phyloP scores from a whole-genome alignment of 2,329 filamentous ascomycete species.

The Parascedosporium putredinis region DNA sequence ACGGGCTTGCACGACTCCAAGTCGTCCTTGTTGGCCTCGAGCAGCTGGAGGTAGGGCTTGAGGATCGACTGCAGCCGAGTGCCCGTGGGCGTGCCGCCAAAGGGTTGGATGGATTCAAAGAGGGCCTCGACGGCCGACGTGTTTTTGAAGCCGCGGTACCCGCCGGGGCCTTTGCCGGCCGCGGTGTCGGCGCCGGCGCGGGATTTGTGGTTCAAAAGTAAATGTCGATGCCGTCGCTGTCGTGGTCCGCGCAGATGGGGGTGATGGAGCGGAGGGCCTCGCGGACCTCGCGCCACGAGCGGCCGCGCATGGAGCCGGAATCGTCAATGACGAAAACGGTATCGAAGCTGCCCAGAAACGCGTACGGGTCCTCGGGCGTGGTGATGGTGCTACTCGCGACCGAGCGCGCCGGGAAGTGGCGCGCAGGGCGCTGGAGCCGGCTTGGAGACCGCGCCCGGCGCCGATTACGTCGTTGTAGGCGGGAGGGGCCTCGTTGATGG shows the following conservation, averaged over 20 bases:
- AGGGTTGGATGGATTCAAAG: conserved; percentile 57
- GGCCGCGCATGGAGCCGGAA: conserved; percentile 72
- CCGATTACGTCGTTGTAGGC: conserved; percentile 7
- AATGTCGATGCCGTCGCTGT: conserved; percentile 78
- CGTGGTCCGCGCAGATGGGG: conserved; percentile 70
- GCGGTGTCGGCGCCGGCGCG: conserved; percentile 21
- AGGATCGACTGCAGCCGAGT: conserved; percentile 61
- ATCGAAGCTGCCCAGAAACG: conserved; percentile 71
- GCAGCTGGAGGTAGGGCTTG: conserved; percentile 51
- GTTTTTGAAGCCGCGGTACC: conserved; percentile 55
- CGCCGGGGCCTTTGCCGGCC: conserved; percentile 29
- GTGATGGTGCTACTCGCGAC: conserved; percentile 22
- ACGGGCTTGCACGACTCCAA: conserved; percentile 55
- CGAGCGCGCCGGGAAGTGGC: conserved; percentile 10
- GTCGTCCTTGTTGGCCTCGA: conserved; percentile 29
- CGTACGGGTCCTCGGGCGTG: conserved; percentile 54
- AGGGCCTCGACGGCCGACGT: conserved; percentile 51
- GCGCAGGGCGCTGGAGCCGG: background rate
- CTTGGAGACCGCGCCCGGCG: background rate
- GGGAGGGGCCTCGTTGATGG: conserved; percentile 12
- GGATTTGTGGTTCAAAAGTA: conserved; percentile 72
- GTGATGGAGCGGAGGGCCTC: conserved; percentile 63
- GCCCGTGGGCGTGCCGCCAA: conserved; percentile 65
- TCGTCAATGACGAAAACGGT: conserved; percentile 89
- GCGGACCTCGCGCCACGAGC: conserved; percentile 65